Base-by-base conservation (phyloP, 1,284 basidiomycete species). In the Termitomyces sp. region DNA sequence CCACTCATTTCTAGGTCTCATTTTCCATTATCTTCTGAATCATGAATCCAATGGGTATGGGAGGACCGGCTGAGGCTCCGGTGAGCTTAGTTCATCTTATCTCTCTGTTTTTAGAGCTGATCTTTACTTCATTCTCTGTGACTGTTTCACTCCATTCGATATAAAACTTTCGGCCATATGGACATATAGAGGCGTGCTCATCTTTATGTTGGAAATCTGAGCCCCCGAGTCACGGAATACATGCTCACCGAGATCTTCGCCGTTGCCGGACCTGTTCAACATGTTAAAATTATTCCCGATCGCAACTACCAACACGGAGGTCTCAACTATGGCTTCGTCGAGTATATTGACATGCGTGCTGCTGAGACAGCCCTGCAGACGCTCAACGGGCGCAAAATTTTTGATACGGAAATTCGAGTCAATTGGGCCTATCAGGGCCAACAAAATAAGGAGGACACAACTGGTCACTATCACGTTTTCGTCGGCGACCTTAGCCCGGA, bases 251-350 rank as follows among this genome's bases (percentile, higher is more conserved):
- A 97, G 72, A 96, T 97, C 63, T 97, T 97, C 69, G 91, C 91
- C 65, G 92, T 97, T 63, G 91, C 93, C 65, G 95, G 95, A 38
- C 86, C 90, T 55, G 93, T 97, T 58, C 91, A 95, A 70, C 90
- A 93, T 65, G 95, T 97, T 69, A 98, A 98, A 84, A 97, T 99
- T 69, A 97, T 99, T 68, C 93, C 94, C 41, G 95, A 98, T 75
- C 86, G 93, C 64, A 97, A 95, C 78, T 97, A 93, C 70, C 91
- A 95, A 72, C 94, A 97, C 67, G 95, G 93, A 54, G 94, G 93
- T 53, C 88, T 96, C 72, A 97, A 97, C 78, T 99, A 98, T 67
- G 96, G 96, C 62, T 98, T 96, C 72, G 95, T 97, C 69, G 93
- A 96, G 74, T 97, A 95, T 75, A 88, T 89, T 69, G 94, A 98